Evolutionary conservation across 805 yeast genomes (phyloP), one percentile per base, ranked within the genome.

Genomic region (Spathaspora arborariae): DNA sequence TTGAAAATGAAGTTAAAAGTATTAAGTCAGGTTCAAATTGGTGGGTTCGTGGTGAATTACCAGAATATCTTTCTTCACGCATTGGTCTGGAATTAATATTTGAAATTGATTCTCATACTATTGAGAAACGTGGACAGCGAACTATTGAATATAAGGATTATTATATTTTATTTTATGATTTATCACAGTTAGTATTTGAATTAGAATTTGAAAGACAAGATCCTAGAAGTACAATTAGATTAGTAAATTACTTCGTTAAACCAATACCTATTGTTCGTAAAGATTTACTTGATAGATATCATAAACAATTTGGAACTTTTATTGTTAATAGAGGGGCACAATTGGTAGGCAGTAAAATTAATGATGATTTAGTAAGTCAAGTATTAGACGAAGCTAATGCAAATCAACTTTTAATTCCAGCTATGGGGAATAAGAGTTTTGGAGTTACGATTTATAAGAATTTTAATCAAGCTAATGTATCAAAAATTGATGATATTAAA

Each of bases 391-490:
- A 36, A 6, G 18, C 20, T 7, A 39, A 37, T 22, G 57, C 66
- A 35, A 46, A 45, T 2, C 49, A 51, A 13, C 37, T 45, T 11
- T 65, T 77, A 3, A 59, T 84, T 20, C 76, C 70, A 39, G 77
- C 86, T 1, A 76, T 88, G 41, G 96, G 89, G 0, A 62, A 67
- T 33, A 81, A 85, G 54, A 76, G 87, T 0, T 87, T 71, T 61
- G 98, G 98, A 35, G 84, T 77, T n/a, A 74, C 78, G 19, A 74
- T 85, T 50, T 90, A 83, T 65, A 69, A 73, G 52, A 85, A 77
- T 53, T 46, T 51, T 45, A 68, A 65, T 53, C 62, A 65, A 44
- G 50, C 51, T 41, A 62, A 59, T 45, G 76, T 81, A 5, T 65
- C 74, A 13, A 81, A 78, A 53, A 56, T 67, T 24, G 89, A 81